Evolutionary conservation across 139 green algal species (phyloP).

Genomic region (Tetradesmus obliquus): DNA sequence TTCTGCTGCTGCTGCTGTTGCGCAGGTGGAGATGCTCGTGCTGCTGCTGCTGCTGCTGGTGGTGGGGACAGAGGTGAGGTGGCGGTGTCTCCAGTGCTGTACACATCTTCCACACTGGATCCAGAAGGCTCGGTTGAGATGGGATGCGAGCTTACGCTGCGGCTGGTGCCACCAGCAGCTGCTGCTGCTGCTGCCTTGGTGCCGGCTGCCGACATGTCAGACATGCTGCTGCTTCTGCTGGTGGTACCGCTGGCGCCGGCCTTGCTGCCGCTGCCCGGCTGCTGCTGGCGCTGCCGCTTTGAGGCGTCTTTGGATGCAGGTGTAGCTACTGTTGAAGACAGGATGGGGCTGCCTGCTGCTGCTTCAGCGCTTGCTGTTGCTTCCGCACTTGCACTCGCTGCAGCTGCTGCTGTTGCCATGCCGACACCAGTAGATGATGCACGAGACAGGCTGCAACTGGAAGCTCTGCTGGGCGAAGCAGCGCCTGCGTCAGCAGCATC

Average conservation of each 20-base stretch:
- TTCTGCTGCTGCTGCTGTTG: not conserved
- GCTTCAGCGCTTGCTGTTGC: not conserved
- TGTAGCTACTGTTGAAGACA: not conserved
- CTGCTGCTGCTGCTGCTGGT: conserved; percentile 2
- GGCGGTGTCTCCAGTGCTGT: not conserved
- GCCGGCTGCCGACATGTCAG: not conserved
- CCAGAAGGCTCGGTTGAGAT: not conserved
- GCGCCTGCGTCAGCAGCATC: not conserved
- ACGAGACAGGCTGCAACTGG: not conserved
- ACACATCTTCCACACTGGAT: not conserved
- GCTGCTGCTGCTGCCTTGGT: not conserved
- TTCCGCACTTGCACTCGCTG: not conserved
- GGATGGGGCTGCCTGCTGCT: not conserved
- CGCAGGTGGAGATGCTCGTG: not conserved
- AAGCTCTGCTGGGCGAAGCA: not conserved
- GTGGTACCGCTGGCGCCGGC: not conserved
- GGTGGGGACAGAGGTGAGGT: not conserved
- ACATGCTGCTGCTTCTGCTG: conserved; percentile 4
- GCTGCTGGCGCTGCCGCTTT: not conserved
- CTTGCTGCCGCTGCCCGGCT: not conserved
- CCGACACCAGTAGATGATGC: not conserved
- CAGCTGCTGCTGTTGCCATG: not conserved
- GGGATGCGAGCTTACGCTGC: not conserved
- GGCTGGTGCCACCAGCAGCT: not conserved
- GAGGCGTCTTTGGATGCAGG: not conserved